A percentile compares a stretch with the other conserved stretches of the same genome.
phyloP scores from a whole-genome alignment of 2,329 filamentous ascomycete species.

The Harringtonia lauricola region DNA sequence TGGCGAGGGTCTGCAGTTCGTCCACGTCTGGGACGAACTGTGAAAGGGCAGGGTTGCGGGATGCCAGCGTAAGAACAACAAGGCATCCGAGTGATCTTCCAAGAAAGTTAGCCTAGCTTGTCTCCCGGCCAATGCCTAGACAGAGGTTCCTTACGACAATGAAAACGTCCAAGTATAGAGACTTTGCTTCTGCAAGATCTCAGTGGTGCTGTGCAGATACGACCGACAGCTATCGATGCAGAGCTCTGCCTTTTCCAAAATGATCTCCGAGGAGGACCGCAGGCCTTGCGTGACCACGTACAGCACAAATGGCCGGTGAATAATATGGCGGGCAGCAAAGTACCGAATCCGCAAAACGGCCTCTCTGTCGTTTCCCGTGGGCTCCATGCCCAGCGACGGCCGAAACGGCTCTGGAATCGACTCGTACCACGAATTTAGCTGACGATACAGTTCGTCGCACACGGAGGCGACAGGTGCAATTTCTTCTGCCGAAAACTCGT shows the following conservation, averaged over 20 bases:
- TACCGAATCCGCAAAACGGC: conserved; percentile 20
- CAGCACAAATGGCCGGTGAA: conserved; percentile 21
- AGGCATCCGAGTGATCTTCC: conserved; percentile 19
- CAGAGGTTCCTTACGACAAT: conserved; percentile 21
- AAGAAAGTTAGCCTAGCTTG: no score
- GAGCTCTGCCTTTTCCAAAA: conserved; percentile 18
- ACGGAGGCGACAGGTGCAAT: conserved; percentile 16
- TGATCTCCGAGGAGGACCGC: conserved; percentile 9
- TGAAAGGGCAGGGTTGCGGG: conserved; percentile 10
- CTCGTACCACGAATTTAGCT: conserved; percentile 20
- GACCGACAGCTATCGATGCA: conserved; percentile 21
- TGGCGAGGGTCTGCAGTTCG: conserved; percentile 16
- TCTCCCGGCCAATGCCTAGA: no score
- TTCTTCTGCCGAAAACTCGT: conserved; percentile 18
- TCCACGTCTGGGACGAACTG: conserved; percentile 21
- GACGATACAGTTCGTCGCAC: conserved; percentile 19
- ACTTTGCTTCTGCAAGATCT: conserved; percentile 17
- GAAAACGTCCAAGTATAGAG: conserved; percentile 24
- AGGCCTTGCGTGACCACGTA: conserved; percentile 15
- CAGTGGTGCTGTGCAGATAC: conserved; percentile 18
- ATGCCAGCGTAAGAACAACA: conserved; percentile 21
- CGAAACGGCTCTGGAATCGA: conserved; percentile 20
- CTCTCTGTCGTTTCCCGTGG: conserved; percentile 14
- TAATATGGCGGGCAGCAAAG: conserved; percentile 22
- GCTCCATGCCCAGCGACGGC: conserved; percentile 14